Percentiles rank a stretch among this genome's conserved stretches.
Conservation (phyloP, 2,329 filamentous ascomycete genomes). For the Apiospora hydei region DNA sequence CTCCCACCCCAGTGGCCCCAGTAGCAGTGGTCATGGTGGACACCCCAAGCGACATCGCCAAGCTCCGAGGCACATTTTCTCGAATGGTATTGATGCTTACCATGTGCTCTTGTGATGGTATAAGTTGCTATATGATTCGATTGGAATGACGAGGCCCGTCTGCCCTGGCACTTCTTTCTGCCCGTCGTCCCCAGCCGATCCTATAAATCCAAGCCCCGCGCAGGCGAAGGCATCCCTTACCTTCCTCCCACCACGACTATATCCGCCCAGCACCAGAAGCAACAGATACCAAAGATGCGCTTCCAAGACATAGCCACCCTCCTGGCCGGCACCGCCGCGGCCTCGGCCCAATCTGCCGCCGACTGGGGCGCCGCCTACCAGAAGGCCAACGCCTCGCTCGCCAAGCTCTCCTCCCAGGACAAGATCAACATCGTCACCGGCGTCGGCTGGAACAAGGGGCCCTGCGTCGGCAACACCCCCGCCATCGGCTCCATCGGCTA, state of each 20-base stretch:
- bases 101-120: background rate
- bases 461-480: conserved; percentile 70
- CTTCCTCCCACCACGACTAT: background rate
- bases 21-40: background rate
- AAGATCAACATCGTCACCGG: conserved; percentile 84
- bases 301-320: conserved; percentile 27
- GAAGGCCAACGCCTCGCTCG: conserved; percentile 72
- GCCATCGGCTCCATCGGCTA: conserved; percentile 66
- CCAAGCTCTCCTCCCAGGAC: conserved; percentile 74
- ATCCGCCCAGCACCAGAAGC: background rate
- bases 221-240: too few species aligned
- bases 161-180: background rate
- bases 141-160: background rate
- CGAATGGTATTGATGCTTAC: background rate
- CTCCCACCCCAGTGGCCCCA: background rate
- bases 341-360: conserved; percentile 44
- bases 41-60: background rate
- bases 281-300: conserved; percentile 26
- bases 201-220: too few species aligned
- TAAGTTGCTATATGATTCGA: background rate
- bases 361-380: conserved; percentile 73
- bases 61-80: background rate
- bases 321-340: conserved; percentile 32
- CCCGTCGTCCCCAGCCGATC: background rate
- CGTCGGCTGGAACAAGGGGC: conserved; percentile 75